Evolutionary conservation across 2,329 filamentous ascomycete species (phyloP), one percentile per base, ranked within the genome.

Genomic region (Annulohypoxylon truncatum): DNA sequence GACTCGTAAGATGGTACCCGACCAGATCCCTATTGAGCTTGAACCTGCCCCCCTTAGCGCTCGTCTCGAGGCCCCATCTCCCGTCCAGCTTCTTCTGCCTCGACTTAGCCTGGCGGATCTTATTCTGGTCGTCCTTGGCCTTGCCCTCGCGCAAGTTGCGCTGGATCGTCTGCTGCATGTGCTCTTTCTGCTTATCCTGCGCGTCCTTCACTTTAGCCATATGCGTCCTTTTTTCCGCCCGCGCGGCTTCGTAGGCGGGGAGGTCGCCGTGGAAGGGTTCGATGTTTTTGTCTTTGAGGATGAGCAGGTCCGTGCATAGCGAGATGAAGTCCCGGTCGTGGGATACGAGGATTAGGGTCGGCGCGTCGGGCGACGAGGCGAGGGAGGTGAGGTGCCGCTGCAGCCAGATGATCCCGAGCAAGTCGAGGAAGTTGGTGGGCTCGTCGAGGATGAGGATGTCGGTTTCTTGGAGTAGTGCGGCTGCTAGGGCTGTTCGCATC

Each of bases 51-150:
- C 93, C 93, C 54, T 85, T 90, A 5, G 88, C 87, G 68, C 82
- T 91, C 40, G 93, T 90, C 73, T 94, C 85, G 72, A 96, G 78
- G 0, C 93, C 93, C 88, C 89, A 92, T 4, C 92, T 84, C 59
- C 96, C 90, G 61, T 96, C 92, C 0, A 96, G 84, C 76, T 93
- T 94, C 82, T 94, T 95, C 79, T 94, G 92, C 0, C 92, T 85
- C 3, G 90, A 92, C 68, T 94, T 94, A 3, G 92, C 93, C 81
- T 94, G 92, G n/a, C 92, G 89, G 2, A 96, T 83, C 76, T 94
- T 94, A 75, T 95, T 95, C 71, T 94, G 90, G 73, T 96, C 93
- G 28, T 93, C 92, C 24, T 90, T 90, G 50, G 89, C 89, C 76
- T 90, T 92, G 5, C 92, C 93, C 18, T 90, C 87, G 69, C 90